phyloP scores from a whole-genome alignment of 2,329 filamentous ascomycete species.

The Hypoxylon sp. region DNA sequence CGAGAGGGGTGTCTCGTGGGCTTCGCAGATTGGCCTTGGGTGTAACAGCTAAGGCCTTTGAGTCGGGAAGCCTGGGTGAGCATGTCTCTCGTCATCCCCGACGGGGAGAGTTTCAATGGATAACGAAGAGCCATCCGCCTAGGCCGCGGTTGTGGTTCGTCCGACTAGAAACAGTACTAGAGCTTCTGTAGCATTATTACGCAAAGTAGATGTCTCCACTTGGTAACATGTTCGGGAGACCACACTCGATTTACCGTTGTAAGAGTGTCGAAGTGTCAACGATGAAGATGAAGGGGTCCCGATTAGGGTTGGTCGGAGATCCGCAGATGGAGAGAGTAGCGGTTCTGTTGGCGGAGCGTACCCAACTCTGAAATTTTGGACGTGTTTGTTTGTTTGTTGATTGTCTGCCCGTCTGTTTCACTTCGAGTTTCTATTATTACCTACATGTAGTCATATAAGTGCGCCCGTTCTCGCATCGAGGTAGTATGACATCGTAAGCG shows the following conservation, averaged over 20 bases:
- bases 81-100: conserved; percentile 52
- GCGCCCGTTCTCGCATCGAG: conserved; percentile 15
- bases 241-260: conserved; percentile 25
- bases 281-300: conserved; percentile 9
- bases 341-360: conserved; percentile 6
- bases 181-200: conserved; percentile 27
- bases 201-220: conserved; percentile 40
- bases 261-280: conserved; percentile 14
- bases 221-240: conserved; percentile 40
- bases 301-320: conserved; percentile 39
- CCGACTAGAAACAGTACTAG: conserved; percentile 43
- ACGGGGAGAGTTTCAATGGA: conserved; percentile 44
- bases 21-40: conserved; percentile 54
- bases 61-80: conserved; percentile 43
- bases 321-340: conserved; percentile 30
- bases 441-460: conserved; percentile 12
- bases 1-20: conserved; percentile 59
- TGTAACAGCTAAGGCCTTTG: conserved; percentile 48
- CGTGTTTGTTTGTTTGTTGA: conserved; percentile 34
- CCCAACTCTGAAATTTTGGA: conserved; percentile 13
- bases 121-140: conserved; percentile 27
- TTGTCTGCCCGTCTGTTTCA: conserved; percentile 33
- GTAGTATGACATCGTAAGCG: conserved; percentile 32
- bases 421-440: conserved; percentile 40
- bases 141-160: conserved; percentile 43